Evolutionary conservation across 805 yeast species (phyloP), one percentile per base, ranked within the genome.

Genomic region (Peterozyma xylosa): DNA sequence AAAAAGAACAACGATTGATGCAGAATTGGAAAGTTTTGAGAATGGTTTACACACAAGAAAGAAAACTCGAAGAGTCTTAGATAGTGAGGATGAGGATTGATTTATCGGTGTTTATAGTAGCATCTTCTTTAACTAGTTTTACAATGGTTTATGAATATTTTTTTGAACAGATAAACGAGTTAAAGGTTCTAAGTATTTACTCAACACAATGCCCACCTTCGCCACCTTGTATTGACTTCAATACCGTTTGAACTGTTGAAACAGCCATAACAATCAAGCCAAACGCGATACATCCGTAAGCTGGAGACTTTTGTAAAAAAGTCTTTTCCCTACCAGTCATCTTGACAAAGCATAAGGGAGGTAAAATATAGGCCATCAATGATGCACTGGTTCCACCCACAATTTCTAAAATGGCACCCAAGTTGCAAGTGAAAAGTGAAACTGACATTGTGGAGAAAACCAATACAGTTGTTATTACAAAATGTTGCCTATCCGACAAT

Each of bases 301-400:
- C 74, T 0, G 89, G 83, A 0, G 80, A 35, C 41, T 75, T 79
- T 45, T 76, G 73, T 38, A 49, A 46, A 36, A 45, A 46, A 37
- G 67, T 49, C 52, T 70, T 77, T 48, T 53, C 64, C 43, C 56
- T 65, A 50, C 67, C 66, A 0, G 88, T 75, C 53, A 90, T 71
- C 49, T 82, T 78, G 48, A 88, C 60, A 53, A 74, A 85, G 53
- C 96, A 90, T 58, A 82, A 59, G 3, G 96, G 96, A 0, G 98
- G 98, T 14, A 90, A 65, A 17, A 90, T 87, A 58, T 86, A 90
- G 0, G 98, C 97, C 83, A 91, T 82, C 34, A 86, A 68, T 15
- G 95, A 87, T 0, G 97, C 97, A 0, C 96, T 84, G 0, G 96
- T 84, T 0, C 96, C 90, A 2, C 98, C 98, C 30, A 88, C 89